Conservation (phyloP, 495 filamentous ascomycete species). For the Aspergillus kassunensis region DNA sequence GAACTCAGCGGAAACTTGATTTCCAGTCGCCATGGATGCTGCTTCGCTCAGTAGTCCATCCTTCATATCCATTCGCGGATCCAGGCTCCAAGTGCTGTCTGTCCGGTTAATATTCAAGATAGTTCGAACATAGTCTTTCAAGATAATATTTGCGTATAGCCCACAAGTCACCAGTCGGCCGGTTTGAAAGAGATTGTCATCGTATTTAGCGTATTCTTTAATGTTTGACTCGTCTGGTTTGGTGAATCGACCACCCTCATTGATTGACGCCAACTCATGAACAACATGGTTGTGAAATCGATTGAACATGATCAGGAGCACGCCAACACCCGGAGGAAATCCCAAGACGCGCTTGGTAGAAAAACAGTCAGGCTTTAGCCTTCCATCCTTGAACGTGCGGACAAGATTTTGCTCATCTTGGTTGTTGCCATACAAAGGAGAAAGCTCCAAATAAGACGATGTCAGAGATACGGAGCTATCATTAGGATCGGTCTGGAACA, state of each 20-base stretch:
- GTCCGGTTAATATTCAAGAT: conserved; percentile 74
- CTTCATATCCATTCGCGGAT: conserved; percentile 60
- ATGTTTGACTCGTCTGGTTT: conserved; percentile 44
- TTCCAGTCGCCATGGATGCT: conserved; percentile 49
- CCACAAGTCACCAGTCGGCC: conserved; percentile 69
- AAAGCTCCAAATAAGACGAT: conserved; percentile 81
- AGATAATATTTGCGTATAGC: conserved; percentile 72
- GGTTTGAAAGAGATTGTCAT: conserved; percentile 75
- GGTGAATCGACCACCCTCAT: conserved; percentile 55
- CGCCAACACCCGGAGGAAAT: conserved; percentile 81
- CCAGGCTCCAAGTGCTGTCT: conserved; percentile 68
- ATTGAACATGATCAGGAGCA: conserved; percentile 69
- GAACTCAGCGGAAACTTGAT: conserved; percentile 77
- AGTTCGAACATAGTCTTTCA: conserved; percentile 78
- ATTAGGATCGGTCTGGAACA: conserved; percentile 58
- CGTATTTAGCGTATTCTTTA: conserved; percentile 59
- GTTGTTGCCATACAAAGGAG: conserved; percentile 82
- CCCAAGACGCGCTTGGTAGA: conserved; percentile 71
- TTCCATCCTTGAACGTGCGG: conserved; percentile 76
- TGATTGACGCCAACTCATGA: conserved; percentile 55
- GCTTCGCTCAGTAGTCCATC: conserved; percentile 34
- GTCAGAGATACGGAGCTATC: conserved; percentile 62
- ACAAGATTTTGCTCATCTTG: conserved; percentile 69
- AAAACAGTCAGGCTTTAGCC: conserved; percentile 78
- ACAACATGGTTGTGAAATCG: conserved; percentile 75